Evolutionary conservation across 495 filamentous ascomycete genomes (phyloP).

Genomic region (Penicillium canescens): DNA sequence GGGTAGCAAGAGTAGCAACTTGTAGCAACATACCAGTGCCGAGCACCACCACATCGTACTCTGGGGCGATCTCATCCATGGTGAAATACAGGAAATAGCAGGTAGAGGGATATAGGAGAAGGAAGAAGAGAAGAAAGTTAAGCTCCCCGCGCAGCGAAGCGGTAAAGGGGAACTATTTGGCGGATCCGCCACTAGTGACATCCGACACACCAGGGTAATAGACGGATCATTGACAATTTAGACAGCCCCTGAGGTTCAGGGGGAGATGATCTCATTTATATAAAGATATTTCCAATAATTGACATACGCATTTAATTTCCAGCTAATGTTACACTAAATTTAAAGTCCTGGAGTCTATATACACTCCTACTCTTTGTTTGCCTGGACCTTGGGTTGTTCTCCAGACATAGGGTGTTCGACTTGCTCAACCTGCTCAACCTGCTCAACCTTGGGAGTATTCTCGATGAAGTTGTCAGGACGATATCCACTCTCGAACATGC

Average conservation of each 20-base stretch:
- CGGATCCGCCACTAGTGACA: constrained; percentile 32
- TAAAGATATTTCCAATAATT: not conserved
- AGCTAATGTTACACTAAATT: constrained; percentile 8
- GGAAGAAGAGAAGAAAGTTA: constrained; percentile 19
- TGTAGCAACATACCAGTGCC: constrained; percentile 73
- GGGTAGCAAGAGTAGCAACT: constrained; percentile 27
- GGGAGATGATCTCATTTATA: constrained; percentile 1
- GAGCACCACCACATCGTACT: constrained; percentile 98
- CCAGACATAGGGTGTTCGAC: no score
- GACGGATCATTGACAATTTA: not conserved
- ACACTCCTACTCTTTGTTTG: no score
- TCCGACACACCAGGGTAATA: constrained; percentile 12
- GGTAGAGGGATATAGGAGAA: constrained; percentile 5
- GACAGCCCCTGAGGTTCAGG: constrained; percentile 7
- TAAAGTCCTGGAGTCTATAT: no score
- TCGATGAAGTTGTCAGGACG: constrained; percentile 31
- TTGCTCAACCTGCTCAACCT: not conserved
- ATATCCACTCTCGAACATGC: constrained; percentile 61
- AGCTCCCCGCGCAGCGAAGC: constrained; percentile 34
- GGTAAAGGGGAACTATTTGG: constrained; percentile 33
- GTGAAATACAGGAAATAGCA: constrained; percentile 20
- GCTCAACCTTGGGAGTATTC: constrained; percentile 10
- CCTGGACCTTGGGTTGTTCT: no score
- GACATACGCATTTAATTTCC: constrained; percentile 5
- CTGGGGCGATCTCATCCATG: constrained; percentile 95